These are phyloP conservation scores for Pleurotus ostreatus DNA, from an alignment of 768 basidiomycete genomes.

Conservation along the genomic window DNA sequence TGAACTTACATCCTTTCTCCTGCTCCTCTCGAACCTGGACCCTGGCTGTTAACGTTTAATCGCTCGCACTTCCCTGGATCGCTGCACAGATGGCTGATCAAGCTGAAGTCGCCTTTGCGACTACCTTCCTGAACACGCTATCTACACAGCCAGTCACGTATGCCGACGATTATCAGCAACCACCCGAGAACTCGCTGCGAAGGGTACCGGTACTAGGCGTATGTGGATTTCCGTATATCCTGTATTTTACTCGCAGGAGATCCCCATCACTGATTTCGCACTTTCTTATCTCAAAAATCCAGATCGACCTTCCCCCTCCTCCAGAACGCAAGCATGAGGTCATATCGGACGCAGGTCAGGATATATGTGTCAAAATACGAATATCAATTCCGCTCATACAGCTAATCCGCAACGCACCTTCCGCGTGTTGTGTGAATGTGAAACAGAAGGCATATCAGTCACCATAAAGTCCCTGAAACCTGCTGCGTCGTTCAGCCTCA, in stretches of 20 bases:
- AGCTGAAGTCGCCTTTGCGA: conserved; percentile 67
- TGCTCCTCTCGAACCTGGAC: no score
- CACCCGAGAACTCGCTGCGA: conserved; percentile 59
- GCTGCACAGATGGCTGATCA: conserved; percentile 34
- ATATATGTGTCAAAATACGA: conserved; percentile 1
- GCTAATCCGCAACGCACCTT: not conserved
- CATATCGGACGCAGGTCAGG: conserved; percentile 27
- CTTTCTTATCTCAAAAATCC: not conserved
- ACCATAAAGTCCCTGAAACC: conserved; percentile 94
- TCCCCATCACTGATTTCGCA: conserved; percentile 6
- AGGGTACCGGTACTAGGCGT: conserved; percentile 71
- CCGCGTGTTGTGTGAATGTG: not conserved
- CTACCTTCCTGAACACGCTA: conserved; percentile 59
- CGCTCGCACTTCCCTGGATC: no score
- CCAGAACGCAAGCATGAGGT: conserved; percentile 42
- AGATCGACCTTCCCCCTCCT: conserved; percentile 61
- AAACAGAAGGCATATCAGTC: conserved; percentile 52
- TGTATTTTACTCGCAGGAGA: conserved; percentile 11
- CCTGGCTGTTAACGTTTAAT: no score
- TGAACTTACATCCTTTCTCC: no score
- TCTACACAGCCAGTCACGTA: conserved; percentile 65
- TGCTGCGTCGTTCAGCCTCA: conserved; percentile 65
- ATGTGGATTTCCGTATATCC: conserved; percentile 19
- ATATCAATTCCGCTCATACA: not conserved
- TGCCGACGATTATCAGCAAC: conserved; percentile 74